Conservation (phyloP, 2,329 filamentous ascomycete genomes). For the Cytospora mali region DNA sequence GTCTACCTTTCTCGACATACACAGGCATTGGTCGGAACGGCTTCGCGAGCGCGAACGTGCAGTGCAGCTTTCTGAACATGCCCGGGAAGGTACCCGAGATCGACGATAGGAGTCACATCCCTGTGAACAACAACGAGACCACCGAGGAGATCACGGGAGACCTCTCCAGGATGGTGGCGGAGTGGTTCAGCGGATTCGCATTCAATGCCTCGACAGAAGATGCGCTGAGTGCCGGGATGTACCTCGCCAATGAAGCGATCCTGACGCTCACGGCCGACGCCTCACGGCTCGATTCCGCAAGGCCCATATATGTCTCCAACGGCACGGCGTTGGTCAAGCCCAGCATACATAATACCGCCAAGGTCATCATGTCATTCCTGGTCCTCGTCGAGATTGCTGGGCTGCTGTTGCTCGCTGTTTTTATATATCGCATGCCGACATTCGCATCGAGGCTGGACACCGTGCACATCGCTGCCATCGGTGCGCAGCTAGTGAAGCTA, state of each 20-base stretch:
- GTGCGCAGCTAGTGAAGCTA: constrained; percentile 4
- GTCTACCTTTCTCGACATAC: constrained; percentile 8
- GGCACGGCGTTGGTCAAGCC: constrained; percentile 3
- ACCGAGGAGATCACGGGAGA: neutral
- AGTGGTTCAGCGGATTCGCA: constrained; percentile 15
- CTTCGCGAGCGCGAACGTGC: constrained; percentile 8
- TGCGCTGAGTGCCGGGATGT: constrained; percentile 13
- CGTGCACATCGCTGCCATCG: constrained; percentile 9
- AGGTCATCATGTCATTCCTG: constrained; percentile 10
- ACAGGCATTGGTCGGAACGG: constrained; percentile 12
- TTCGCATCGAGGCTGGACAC: constrained; percentile 13
- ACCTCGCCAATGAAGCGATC: constrained; percentile 14
- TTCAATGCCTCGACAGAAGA: constrained; percentile 15
- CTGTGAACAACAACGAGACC: neutral
- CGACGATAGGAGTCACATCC: neutral
- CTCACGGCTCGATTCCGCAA: constrained; percentile 6
- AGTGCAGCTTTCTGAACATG: constrained; percentile 13
- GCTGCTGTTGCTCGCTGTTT: constrained; percentile 1
- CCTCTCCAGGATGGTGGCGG: constrained; percentile 10
- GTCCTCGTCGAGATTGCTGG: neutral
- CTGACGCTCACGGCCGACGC: constrained; percentile 9
- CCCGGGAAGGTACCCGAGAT: constrained; percentile 2
- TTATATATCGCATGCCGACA: constrained; percentile 15
- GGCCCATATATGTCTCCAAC: constrained; percentile 12
- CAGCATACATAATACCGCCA: constrained; percentile 1